A percentile compares a stretch with the other conserved stretches of the same genome.
Evolutionary conservation across 2,329 filamentous ascomycete species (phyloP).

Genomic region (Coleophoma eucalyptorum): DNA sequence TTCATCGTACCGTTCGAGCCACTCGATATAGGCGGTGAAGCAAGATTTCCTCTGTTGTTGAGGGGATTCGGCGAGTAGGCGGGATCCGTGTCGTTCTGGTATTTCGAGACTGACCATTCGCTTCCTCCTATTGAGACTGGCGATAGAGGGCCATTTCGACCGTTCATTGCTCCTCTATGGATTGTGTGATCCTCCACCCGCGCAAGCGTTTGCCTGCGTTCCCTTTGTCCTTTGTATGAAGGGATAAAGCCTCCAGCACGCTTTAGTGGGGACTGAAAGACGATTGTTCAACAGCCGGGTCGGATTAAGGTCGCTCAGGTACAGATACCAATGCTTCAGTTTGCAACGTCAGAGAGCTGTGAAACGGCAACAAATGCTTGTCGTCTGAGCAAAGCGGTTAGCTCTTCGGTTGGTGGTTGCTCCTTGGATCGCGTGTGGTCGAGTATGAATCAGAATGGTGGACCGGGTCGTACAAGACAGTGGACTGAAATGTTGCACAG

Average conservation of each 20-base stretch:
- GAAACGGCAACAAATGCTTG: too few species aligned
- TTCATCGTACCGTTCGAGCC: conserved; percentile 59
- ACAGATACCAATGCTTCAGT: conserved; percentile 8
- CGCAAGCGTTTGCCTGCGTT: conserved; percentile 7
- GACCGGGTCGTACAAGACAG: too few species aligned
- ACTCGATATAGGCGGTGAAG: conserved; percentile 68
- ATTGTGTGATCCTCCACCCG: conserved; percentile 7
- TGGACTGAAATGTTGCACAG: too few species aligned
- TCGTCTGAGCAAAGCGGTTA: conserved; percentile 4
- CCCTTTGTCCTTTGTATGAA: conserved; percentile 1
- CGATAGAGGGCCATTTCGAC: conserved; percentile 72
- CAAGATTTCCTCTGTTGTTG: conserved; percentile 55
- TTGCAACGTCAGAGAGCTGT: too few species aligned
- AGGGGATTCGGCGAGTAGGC: conserved; percentile 44
- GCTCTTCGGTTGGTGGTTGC: neutral
- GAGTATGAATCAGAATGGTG: neutral
- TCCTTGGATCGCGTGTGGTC: neutral
- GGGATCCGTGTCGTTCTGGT: conserved; percentile 48
- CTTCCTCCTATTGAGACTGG: conserved; percentile 80
- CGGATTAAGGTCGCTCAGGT: neutral
- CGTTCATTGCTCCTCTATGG: conserved; percentile 53
- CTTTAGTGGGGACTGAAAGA: neutral
- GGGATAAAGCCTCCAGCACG: neutral
- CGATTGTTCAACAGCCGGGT: neutral
- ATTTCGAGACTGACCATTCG: conserved; percentile 70